A percentile compares a stretch with the other conserved stretches of the same genome.
Conservation (phyloP, 2,329 filamentous ascomycete genomes). For the Pseudogymnoascus sp. region DNA sequence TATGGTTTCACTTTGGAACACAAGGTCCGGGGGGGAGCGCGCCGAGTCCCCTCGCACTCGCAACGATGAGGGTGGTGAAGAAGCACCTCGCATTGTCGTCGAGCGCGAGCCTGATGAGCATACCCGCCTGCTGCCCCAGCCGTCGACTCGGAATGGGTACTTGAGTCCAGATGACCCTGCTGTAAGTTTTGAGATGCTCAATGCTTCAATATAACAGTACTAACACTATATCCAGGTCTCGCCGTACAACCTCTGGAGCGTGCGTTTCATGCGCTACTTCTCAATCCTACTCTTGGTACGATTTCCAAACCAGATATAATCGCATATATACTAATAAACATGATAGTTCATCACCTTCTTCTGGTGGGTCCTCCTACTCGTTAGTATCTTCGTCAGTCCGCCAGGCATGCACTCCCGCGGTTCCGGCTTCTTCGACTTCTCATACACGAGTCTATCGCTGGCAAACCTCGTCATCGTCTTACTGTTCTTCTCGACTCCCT, state of each 20-base stretch:
- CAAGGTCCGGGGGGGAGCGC: background rate
- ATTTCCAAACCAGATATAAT: background rate
- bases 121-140: conserved; percentile 32
- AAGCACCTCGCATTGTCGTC: conserved; percentile 25
- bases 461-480: conserved; percentile 69
- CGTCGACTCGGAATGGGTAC: conserved; percentile 37
- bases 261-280: conserved; percentile 70
- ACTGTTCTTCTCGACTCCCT: conserved; percentile 82
- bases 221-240: conserved; percentile 45
- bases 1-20: background rate
- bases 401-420: conserved; percentile 79
- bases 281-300: conserved; percentile 61
- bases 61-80: conserved; percentile 19
- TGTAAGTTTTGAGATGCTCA: conserved; percentile 40
- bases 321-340: background rate
- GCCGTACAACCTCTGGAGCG: conserved; percentile 90
- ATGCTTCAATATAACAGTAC: conserved; percentile 10
- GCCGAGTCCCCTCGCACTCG: conserved; percentile 28
- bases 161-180: conserved; percentile 74
- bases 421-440: conserved; percentile 86
- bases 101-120: conserved; percentile 46
- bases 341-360: conserved; percentile 55
- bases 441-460: conserved; percentile 70
- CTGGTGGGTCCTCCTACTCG: conserved; percentile 91
- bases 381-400: conserved; percentile 84